Evolutionary conservation across 2,329 filamentous ascomycete species (phyloP), one percentile per base, ranked within the genome.

Genomic region (Paecilomyces niveus): DNA sequence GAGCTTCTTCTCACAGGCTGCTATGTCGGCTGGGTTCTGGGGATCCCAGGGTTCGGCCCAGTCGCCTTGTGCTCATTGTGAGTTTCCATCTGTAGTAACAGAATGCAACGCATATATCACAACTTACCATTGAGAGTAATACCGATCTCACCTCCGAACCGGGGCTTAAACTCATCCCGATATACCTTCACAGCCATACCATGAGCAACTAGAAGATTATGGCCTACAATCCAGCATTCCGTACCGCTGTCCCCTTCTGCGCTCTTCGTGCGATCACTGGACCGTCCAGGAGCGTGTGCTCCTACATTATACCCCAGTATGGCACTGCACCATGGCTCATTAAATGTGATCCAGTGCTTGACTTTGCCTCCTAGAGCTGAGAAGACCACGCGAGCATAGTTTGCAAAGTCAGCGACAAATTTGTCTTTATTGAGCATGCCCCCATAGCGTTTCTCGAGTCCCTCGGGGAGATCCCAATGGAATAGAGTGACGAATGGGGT

Each of bases 301-400:
- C 91, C 91, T 50, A 83, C 85, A 69, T 83, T 89, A 76, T 93
- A 94, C 35, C 90, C 90, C 50, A 94, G 81, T 61, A 94, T 87
- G 56, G 88, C 85, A 63, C 85, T 89, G 76, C 90, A 95, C 86
- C 89, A 94, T 3, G 91, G 91, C 78, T 96, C 90, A 72, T 94
- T 94, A 78, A 93, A 91, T 26, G 90, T 94, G 73, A 92, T 90
- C 91, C 91, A 96, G 76, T 90, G 82, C 79, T 91, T 90, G 68
- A 92, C 90, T 73, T 87, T 88, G 57, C 86, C 83, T 54, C 83
- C 82, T 58, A 95, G 81, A 1, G 86, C 84, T 70, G 87, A 81
- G 78, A 92, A 95, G 67, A 90, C 80, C 53, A 90, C 80, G 61
- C 87, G 85, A 9, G 90, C 88, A 70, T 92, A 96, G 75, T 88